Evolutionary conservation across 768 basidiomycete genomes (phyloP).

Genomic region (Udeniomyces megalosporus): DNA sequence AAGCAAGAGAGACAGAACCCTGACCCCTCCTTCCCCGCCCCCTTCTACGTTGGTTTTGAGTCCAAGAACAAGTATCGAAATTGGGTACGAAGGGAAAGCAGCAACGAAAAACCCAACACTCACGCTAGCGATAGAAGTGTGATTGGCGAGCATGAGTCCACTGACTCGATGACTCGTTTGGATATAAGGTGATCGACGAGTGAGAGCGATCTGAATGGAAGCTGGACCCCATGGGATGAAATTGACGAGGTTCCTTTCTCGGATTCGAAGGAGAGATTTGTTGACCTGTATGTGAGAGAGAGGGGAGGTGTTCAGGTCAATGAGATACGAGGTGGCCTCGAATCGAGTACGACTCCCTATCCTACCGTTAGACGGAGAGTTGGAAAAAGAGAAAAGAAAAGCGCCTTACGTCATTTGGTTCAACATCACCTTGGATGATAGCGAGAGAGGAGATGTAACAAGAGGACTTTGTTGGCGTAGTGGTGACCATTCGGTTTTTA

Average conservation of each 20-base stretch:
- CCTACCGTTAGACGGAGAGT: background rate
- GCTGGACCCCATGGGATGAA: slow-evolving; percentile 99
- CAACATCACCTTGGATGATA: slow-evolving; percentile 96
- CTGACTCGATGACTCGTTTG: slow-evolving; percentile 83
- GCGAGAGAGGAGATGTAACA: slow-evolving; percentile 97
- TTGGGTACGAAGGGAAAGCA: background rate
- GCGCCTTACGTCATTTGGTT: slow-evolving; percentile 71
- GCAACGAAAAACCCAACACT: slow-evolving; percentile 25
- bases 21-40: background rate
- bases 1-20: background rate
- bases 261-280: slow-evolving; percentile 88
- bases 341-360: background rate
- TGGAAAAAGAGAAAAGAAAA: background rate
- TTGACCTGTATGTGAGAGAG: slow-evolving; percentile 48
- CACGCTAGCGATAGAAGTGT: slow-evolving; percentile 94
- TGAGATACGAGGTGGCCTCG: background rate
- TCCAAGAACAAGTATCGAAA: background rate
- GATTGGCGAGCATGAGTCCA: slow-evolving; percentile 96
- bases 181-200: slow-evolving; percentile 66
- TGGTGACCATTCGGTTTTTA: slow-evolving; percentile 96
- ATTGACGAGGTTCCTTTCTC: slow-evolving; percentile 87
- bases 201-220: slow-evolving; percentile 91
- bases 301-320: background rate
- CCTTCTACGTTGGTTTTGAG: background rate
- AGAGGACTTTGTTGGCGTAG: slow-evolving; percentile 72